Percentiles rank a stretch among this genome's conserved stretches.
Conservation (phyloP, 371 early-diverging fungal species). For the Sporodiniella umbellata region DNA sequence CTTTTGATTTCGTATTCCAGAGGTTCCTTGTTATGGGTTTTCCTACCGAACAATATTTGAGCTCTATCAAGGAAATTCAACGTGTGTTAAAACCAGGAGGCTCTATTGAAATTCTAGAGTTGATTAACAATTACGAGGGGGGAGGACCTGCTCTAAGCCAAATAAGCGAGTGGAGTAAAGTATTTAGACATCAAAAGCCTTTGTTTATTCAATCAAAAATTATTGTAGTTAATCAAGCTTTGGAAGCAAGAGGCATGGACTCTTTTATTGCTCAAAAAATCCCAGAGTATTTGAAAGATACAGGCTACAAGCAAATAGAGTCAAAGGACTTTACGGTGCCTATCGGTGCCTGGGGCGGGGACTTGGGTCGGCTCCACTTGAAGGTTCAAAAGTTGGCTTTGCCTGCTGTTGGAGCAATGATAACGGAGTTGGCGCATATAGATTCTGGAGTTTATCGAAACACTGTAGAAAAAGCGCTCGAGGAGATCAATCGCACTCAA, state of each 20-base stretch:
- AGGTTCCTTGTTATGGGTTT: slow-evolving; percentile 48
- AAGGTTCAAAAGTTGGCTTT: slow-evolving; percentile 35
- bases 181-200: neutral
- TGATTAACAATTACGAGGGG: slow-evolving; percentile 32
- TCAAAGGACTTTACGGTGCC: neutral
- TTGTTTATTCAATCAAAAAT: neutral
- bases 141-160: slow-evolving; percentile 31
- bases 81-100: slow-evolving; percentile 41
- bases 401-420: slow-evolving; percentile 39
- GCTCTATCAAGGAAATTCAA: slow-evolving; percentile 33
- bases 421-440: slow-evolving; percentile 20
- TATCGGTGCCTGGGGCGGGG: slow-evolving; percentile 34
- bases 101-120: slow-evolving; percentile 37
- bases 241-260: slow-evolving; percentile 28
- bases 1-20: slow-evolving; percentile 47
- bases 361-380: slow-evolving; percentile 29
- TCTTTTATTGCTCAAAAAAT: slow-evolving; percentile 41
- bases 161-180: slow-evolving; percentile 38
- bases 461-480: slow-evolving; percentile 18
- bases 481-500: slow-evolving; percentile 17
- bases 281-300: slow-evolving; percentile 19
- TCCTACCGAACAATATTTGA: slow-evolving; percentile 25
- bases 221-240: slow-evolving; percentile 28
- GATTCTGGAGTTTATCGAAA: slow-evolving; percentile 17
- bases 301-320: slow-evolving; percentile 11